These are phyloP conservation scores for Coccomyxa sp. DNA, from an alignment of 139 green algal genomes.

Conservation along the genomic window DNA sequence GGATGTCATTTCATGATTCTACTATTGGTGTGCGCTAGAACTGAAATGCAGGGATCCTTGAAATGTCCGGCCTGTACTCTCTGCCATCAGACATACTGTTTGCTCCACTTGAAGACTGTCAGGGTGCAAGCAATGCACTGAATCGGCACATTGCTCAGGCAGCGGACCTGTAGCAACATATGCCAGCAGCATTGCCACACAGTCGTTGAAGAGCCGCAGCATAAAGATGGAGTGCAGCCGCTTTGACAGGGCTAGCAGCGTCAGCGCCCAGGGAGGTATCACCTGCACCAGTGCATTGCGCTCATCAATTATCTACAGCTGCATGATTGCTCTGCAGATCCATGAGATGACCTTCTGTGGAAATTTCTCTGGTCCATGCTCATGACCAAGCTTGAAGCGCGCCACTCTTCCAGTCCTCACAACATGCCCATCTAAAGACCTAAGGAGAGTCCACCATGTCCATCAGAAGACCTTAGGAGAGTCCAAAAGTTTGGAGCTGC, in stretches of 20 bases:
- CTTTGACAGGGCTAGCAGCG: slow-evolving; percentile 72
- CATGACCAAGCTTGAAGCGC: too few relatives aligned
- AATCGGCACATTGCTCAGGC: slow-evolving; percentile 5
- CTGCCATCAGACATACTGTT: neutral
- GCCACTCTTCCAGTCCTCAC: too few relatives aligned
- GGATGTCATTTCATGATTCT: neutral
- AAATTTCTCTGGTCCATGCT: too few relatives aligned
- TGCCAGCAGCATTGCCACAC: slow-evolving; percentile 62
- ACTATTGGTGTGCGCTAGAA: neutral
- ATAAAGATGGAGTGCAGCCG: slow-evolving; percentile 82
- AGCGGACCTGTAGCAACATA: slow-evolving; percentile 41
- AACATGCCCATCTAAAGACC: too few relatives aligned
- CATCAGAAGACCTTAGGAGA: too few relatives aligned
- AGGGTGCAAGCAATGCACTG: slow-evolving; percentile 40
- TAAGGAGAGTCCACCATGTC: too few relatives aligned
- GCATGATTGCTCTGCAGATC: neutral
- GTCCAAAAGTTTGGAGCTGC: too few relatives aligned
- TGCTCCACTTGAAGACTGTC: slow-evolving; percentile 87
- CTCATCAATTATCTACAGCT: neutral
- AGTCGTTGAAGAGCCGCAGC: slow-evolving; percentile 87
- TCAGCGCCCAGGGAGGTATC: slow-evolving; percentile 66
- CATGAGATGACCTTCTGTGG: too few relatives aligned
- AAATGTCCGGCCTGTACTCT: neutral
- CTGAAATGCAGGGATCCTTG: neutral
- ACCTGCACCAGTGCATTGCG: slow-evolving; percentile 2